Evolutionary conservation across 202 grass and related monocot genomes (phyloP).

Genomic region (Setaria italica): DNA sequence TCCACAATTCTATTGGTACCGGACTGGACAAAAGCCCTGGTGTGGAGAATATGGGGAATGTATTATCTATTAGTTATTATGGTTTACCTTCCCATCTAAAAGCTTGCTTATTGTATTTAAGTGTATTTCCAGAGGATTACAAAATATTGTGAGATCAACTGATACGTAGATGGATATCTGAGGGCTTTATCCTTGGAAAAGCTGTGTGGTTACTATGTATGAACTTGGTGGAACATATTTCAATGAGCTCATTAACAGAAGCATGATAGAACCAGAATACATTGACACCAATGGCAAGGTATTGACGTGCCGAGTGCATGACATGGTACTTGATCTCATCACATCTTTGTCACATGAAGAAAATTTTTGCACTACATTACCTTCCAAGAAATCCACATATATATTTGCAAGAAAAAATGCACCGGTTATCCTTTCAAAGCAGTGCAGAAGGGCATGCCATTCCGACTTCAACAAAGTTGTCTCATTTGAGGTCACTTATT

Average conservation of each 20-base stretch:
- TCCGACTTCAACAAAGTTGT: not conserved
- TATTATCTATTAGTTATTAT: constrained; percentile 29
- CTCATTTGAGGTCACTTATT: not conserved
- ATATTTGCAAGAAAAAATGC: not conserved
- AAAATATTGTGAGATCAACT: not conserved
- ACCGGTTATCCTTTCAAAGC: not conserved
- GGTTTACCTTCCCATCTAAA: constrained; percentile 10
- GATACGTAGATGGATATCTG: not conserved
- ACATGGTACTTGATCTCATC: constrained; percentile 27
- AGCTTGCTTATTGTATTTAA: constrained; percentile 2
- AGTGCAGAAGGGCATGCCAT: no score
- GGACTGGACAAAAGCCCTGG: not conserved
- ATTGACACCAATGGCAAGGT: no score
- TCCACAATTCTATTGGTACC: constrained; percentile 8
- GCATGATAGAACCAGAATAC: constrained; percentile 9
- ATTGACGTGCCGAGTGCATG: not conserved
- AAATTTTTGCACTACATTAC: not conserved
- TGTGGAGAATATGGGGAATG: not conserved
- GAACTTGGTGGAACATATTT: not conserved
- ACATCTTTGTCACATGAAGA: not conserved
- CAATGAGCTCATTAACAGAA: constrained; percentile 27
- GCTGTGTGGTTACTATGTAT: not conserved
- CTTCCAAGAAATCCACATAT: no score
- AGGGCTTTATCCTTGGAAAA: not conserved
- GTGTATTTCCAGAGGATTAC: constrained; percentile 11